Evolutionary conservation across 768 basidiomycete species (phyloP), one percentile per base, ranked within the genome.

Genomic region (Mycena pura): DNA sequence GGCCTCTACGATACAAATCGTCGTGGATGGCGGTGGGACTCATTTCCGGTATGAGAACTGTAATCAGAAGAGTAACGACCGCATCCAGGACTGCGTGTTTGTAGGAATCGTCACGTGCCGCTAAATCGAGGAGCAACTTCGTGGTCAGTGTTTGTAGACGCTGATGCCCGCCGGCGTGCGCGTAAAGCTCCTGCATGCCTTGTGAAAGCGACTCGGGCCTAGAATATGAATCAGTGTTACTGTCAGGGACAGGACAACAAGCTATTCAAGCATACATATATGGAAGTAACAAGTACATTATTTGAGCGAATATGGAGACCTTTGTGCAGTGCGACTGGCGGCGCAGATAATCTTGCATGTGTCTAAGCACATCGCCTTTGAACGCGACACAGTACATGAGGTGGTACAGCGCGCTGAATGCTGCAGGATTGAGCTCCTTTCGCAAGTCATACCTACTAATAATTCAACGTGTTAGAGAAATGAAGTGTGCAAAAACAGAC

Each of bases 231-330:
- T 29, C 9, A 44, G 13, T 3, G 21, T 52, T 1, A 31, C 21
- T 14, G 9, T 3, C 1, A 22, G n/a, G 27, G 19, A 0, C n/a
- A 34, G 4, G 45, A 2, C 19, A 22, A n/a, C n/a, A 21, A 22
- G 25, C 11, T 13, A 64, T n/a, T n/a, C n/a, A n/a, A n/a, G n/a
- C 63, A 5, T 2, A 64, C 63, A 57, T 64, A 15, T 56, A 21
- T 0, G 57, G 63, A 29, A 64, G 27, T 31, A 64, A 57, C 2
- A 44, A 19, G 31, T 64, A 64, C 19, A 45, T 44, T 19, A 64
- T 59, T 9, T 57, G 57, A n/a, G 57, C 60, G 14, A 64, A 55
- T 28, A 64, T 3, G 21, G 63, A 64, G 21, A 60, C 57, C 17
- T 46, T 48, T 14, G 28, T 14, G 25, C 43, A 29, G 25, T 60